Evolutionary conservation across 2,329 filamentous ascomycete species (phyloP).

Genomic region (Talaromyces marneffei): DNA sequence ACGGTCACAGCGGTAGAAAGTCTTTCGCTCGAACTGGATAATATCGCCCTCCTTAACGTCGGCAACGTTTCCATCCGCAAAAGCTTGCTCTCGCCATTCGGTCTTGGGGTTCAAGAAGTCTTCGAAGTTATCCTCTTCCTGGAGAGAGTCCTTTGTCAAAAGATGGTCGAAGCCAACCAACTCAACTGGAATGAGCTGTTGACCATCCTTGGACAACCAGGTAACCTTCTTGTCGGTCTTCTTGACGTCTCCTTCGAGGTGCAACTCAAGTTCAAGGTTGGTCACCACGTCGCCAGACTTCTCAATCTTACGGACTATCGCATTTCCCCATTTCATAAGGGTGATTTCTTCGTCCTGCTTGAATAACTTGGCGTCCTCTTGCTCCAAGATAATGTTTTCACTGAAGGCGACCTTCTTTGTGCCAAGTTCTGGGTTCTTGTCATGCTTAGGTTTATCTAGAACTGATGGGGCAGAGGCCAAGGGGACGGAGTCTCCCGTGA

Average conservation of each 20-base stretch:
- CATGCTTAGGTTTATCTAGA: constrained; percentile 78
- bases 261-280: constrained; percentile 72
- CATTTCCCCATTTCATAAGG: constrained; percentile 87
- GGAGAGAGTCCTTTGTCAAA: constrained; percentile 89
- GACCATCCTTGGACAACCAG: constrained; percentile 73
- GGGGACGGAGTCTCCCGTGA: constrained; percentile 62
- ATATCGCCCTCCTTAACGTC: constrained; percentile 80
- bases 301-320: constrained; percentile 46
- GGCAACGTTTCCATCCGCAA: constrained; percentile 75
- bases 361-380: constrained; percentile 77
- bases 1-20: constrained; percentile 80
- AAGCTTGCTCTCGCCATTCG: constrained; percentile 64
- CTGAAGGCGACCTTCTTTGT: constrained; percentile 80
- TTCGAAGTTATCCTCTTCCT: constrained; percentile 79
- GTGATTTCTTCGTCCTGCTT: constrained; percentile 85
- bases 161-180: constrained; percentile 94
- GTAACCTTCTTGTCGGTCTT: constrained; percentile 95
- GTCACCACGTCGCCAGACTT: constrained; percentile 53
- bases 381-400: constrained; percentile 71
- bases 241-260: constrained; percentile 89
- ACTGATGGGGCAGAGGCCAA: constrained; percentile 58
- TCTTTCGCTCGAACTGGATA: constrained; percentile 90
- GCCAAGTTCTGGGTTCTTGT: constrained; percentile 80
- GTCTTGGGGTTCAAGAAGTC: constrained; percentile 75
- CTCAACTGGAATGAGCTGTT: constrained; percentile 73